A percentile compares a stretch with the other conserved stretches of the same genome.
phyloP scores from a whole-genome alignment of 176 grass and related monocot genomes.

The Otatea glauca region DNA sequence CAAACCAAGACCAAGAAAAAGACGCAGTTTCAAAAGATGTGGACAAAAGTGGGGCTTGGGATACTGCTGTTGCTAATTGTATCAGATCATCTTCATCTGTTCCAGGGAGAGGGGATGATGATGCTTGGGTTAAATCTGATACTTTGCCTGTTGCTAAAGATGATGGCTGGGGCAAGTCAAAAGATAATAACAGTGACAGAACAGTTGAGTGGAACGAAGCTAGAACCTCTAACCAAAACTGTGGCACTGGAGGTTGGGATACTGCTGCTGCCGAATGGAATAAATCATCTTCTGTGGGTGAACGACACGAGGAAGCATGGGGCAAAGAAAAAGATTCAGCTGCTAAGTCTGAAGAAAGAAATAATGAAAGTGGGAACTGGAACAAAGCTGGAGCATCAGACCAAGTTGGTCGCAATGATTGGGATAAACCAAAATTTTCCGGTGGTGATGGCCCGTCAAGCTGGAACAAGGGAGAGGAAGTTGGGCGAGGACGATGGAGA shows the following conservation, averaged over 20 bases:
- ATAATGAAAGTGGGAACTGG: constrained; percentile 39
- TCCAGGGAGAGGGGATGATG: constrained; percentile 17
- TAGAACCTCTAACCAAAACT: constrained; percentile 25
- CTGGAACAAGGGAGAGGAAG: constrained; percentile 56
- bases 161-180: constrained; percentile 57
- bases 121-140: constrained; percentile 50
- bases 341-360: constrained; percentile 42
- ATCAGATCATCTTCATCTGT: constrained; percentile 4
- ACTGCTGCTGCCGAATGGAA: constrained; percentile 37
- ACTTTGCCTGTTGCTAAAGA: constrained; percentile 41
- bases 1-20: constrained; percentile 55
- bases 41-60: constrained; percentile 47
- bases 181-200: constrained; percentile 35
- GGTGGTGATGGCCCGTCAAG: constrained; percentile 42
- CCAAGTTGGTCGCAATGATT: constrained; percentile 37
- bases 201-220: constrained; percentile 43
- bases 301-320: constrained; percentile 42
- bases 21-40: constrained; percentile 5
- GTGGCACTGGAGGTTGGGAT: constrained; percentile 43
- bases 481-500: constrained; percentile 48
- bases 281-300: constrained; percentile 32
- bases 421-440: constrained; percentile 51
- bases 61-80: constrained; percentile 34
- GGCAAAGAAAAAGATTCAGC: constrained; percentile 41
- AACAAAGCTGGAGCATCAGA: constrained; percentile 47